Base-by-base conservation (phyloP, 352 stramenopile genomes). In the Thalassiosira exigua region DNA sequence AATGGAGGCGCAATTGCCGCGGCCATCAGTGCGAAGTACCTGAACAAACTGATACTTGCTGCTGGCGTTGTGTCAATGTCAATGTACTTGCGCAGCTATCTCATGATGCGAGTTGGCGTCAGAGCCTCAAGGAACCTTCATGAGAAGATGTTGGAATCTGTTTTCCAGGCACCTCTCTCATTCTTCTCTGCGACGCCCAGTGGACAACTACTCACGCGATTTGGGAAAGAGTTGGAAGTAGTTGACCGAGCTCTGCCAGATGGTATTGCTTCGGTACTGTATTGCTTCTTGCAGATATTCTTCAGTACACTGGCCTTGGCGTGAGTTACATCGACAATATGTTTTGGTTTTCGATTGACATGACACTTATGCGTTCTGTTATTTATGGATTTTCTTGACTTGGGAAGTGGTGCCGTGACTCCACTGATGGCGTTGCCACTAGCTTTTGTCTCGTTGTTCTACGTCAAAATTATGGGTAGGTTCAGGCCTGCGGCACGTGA, bases 141-240 rank as follows among this genome's bases (percentile, higher is more conserved):
- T 59, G 58, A 81, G 22, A 57, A 76, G 41, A 92, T 93, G 85
- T 36, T 91, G 1, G 64, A 54, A 42, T 92, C 85, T 36, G 78
- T 93, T 4, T 92, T 92, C 68, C 41, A 66, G 2, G 88, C 88
- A 19, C 85, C 85, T 3, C 79, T 91, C 33, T 85, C 78, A 5
- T 93, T 91, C 48, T 93, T 93, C 57, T 85, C 89, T 39, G 39
- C 79, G 36, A 93, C 88, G 33, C 86, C 84, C 44, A 84, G 66
- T 56, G 88, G 88, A 3, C 84, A 91, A 61, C 50, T 91, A 7
- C 62, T 91, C 7, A 81, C 79, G n/a, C 62, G 88, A 12, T 93
- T 93, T 83, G 85, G 86, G 11, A 91, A 89, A 71, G 88, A 94
- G 61, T 68, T 91, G 9, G 86, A 90, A 53, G 87, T 78, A 42